Base-by-base conservation (phyloP, 306 rosid species). In the Benincasa hispida region DNA sequence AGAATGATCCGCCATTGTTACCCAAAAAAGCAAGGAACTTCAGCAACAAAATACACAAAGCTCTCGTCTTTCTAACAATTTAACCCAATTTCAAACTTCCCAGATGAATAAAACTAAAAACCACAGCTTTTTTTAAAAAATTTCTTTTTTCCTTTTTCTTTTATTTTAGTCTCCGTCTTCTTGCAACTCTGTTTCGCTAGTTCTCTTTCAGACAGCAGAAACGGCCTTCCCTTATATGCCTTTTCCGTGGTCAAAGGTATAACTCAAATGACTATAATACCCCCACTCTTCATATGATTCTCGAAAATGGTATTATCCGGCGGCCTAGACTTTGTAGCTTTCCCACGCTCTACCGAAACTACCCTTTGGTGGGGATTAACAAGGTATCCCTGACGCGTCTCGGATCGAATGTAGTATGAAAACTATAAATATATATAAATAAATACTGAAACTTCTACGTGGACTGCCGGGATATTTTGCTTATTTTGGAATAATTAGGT, bases 1-100 rank as follows among this genome's bases (percentile, higher is more conserved):
- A 28, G 87, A 59, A 5, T 3, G 79, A 76, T 85, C 79, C 81
- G 86, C 84, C 90, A 87, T 87, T 47, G 37, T 70, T 15, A 27
- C 76, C 61, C 10, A 66, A 68, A 50, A 39, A 41, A 48, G 21
- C 63, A 39, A 30, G 19, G 42, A 59, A 11, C 63, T 51, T 41
- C 53, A 14, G 25, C 32, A 10, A 60, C 62, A 53, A 50, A 25
- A 50, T 37, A 63, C 73, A 62, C 13, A 1, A 3, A 72, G 54
- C 79, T 75, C 81, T 78, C 63, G 57, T 22, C 6, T 47, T 76
- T 25, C 18, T 30, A 32, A 66, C 37, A 66, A 70, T 14, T 15
- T 13, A 65, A 61, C 59, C 22, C 4, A 21, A 27, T 17, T 75
- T 60, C 37, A 15, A 78, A 81, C 54, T 54, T 75, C 66, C 35